Evolutionary conservation across 345 rosid species (phyloP).

Genomic region (Chamaenerion angustifolium): DNA sequence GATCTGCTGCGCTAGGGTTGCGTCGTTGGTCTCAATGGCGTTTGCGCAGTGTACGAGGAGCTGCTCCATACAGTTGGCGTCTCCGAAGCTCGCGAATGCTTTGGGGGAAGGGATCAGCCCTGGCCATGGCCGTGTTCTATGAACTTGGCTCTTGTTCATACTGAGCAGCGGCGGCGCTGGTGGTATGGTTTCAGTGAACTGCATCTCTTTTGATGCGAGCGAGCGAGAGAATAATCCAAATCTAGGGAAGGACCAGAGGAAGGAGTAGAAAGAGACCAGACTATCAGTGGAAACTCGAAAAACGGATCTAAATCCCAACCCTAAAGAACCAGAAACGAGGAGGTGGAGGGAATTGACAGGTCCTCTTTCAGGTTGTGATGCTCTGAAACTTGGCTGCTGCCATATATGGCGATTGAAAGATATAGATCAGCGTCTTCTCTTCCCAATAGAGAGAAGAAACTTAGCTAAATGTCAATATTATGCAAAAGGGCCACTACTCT

Average conservation of each 20-base stretch:
- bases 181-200: slow-evolving; percentile 48
- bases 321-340: not conserved
- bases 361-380: slow-evolving; percentile 5
- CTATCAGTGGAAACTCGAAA: slow-evolving; percentile 45
- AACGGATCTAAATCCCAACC: slow-evolving; percentile 28
- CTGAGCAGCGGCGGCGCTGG: slow-evolving; percentile 18
- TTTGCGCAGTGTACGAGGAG: slow-evolving; percentile 78
- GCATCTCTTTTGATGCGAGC: slow-evolving; percentile 25
- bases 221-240: slow-evolving; percentile 6
- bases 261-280: slow-evolving; percentile 60
- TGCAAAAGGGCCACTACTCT: too few relatives aligned
- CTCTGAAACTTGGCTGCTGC: too few relatives aligned
- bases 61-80: slow-evolving; percentile 82
- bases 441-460: too few relatives aligned
- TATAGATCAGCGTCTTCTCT: too few relatives aligned
- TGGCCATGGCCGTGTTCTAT: slow-evolving; percentile 53
- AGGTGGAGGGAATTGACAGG: slow-evolving; percentile 15
- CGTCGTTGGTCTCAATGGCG: slow-evolving; percentile 75
- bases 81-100: slow-evolving; percentile 36
- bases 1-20: slow-evolving; percentile 75
- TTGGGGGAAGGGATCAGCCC: slow-evolving; percentile 44
- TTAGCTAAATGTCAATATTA: too few relatives aligned
- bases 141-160: slow-evolving; percentile 27
- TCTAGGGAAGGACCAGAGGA: too few relatives aligned
- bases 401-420: too few relatives aligned